A percentile compares a stretch with the other conserved stretches of the same genome.
Evolutionary conservation across 176 grass and related monocot species (phyloP).

Genomic region (Bonia amplexicaulis): DNA sequence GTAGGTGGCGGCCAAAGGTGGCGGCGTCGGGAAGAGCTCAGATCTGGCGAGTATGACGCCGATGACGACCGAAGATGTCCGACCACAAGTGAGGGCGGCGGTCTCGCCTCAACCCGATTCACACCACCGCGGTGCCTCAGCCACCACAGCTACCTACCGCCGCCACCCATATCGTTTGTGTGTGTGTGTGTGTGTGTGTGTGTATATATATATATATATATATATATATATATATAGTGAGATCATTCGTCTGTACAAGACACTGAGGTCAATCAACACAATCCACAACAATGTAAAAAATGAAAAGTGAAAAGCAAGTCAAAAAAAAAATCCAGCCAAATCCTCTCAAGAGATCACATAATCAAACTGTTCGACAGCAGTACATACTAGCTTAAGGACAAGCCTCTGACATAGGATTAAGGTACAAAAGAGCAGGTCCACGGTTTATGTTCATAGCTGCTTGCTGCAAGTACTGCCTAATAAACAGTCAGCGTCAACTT

Average conservation of each 20-base stretch:
- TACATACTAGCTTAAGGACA: neutral
- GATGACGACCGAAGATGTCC: no score
- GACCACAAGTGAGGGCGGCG: no score
- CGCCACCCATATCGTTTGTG: no score
- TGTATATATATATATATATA: no score
- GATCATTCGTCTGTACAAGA: neutral
- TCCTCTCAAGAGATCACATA: neutral
- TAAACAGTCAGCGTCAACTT: neutral
- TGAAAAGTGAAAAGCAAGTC: neutral
- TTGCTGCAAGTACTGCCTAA: neutral
- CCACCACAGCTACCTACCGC: no score
- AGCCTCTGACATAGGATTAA: conserved; percentile 12
- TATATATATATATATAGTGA: neutral
- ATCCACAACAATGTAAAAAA: neutral
- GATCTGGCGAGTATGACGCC: no score
- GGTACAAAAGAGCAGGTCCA: neutral
- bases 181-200: no score
- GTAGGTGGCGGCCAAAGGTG: no score
- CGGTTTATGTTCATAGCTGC: neutral
- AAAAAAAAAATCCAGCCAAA: conserved; percentile 18
- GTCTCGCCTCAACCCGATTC: no score
- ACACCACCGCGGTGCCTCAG: no score
- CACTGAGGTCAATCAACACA: neutral
- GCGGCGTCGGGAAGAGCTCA: no score
- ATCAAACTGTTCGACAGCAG: conserved; percentile 11